These are phyloP conservation scores for Rhododendron mucronatum DNA, from an alignment of 148 eudicot genomes.

Conservation along the genomic window DNA sequence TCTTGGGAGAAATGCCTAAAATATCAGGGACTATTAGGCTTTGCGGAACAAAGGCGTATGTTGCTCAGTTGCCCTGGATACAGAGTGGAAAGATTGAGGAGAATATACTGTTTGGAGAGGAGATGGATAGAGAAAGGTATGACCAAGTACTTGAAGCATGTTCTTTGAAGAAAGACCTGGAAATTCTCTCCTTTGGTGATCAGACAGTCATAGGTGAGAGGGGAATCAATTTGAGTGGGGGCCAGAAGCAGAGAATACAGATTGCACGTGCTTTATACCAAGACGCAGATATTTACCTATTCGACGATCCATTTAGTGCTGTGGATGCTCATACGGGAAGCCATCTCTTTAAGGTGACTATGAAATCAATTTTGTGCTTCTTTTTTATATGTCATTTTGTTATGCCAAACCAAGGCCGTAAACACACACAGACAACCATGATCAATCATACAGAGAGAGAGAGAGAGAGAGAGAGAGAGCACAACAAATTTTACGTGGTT, in stretches of 20 bases:
- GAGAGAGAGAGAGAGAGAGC: no score
- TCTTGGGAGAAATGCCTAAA: constrained; percentile 47
- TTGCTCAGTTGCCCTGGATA: constrained; percentile 60
- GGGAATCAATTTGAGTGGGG: constrained; percentile 66
- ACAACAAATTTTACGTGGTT: no score
- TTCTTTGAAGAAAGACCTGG: constrained; percentile 44
- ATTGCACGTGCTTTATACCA: constrained; percentile 54
- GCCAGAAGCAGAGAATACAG: constrained; percentile 68
- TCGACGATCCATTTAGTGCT: constrained; percentile 70
- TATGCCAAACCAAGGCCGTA: neutral
- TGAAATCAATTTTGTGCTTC: neutral
- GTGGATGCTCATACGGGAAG: constrained; percentile 70
- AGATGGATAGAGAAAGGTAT: constrained; percentile 40
- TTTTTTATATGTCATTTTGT: neutral
- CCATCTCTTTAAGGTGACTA: constrained; percentile 52
- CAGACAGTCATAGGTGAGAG: constrained; percentile 55
- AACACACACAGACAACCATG: no score
- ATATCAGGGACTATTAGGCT: constrained; percentile 33
- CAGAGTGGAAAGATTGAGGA: constrained; percentile 56
- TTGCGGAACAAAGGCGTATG: constrained; percentile 48
- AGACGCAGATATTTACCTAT: constrained; percentile 50
- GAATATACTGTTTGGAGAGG: constrained; percentile 45
- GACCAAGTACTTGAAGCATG: constrained; percentile 53
- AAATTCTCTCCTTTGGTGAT: constrained; percentile 42
- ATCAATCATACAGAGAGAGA: no score